Percentiles rank a stretch among this genome's conserved stretches.
Conservation (phyloP, 73 alveolate species). For the Paramecium bursaria region DNA sequence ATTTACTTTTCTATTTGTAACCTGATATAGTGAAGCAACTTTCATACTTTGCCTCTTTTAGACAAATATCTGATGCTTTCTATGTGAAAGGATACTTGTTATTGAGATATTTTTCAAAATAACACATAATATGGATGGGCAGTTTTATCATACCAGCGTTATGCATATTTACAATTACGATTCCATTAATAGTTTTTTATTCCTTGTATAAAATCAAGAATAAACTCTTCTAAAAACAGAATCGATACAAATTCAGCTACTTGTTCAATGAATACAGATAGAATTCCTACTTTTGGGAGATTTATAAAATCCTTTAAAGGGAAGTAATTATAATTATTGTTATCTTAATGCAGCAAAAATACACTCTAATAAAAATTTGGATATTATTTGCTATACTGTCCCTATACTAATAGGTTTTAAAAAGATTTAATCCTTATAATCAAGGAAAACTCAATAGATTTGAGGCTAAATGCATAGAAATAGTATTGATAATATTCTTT, state of each 20-base stretch:
- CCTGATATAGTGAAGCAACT: slow-evolving; percentile 12
- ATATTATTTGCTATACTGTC: too few relatives aligned
- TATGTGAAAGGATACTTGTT: slow-evolving; percentile 10
- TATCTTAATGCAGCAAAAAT: too few relatives aligned
- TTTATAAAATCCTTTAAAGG: background rate
- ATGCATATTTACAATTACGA: background rate
- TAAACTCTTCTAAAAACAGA: background rate
- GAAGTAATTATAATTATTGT: background rate
- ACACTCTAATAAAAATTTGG: too few relatives aligned
- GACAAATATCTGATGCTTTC: background rate
- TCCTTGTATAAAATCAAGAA: background rate
- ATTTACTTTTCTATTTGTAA: background rate
- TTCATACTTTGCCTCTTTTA: background rate
- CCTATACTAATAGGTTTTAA: too few relatives aligned
- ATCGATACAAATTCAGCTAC: background rate
- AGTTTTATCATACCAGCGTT: slow-evolving; percentile 18
- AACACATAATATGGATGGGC: background rate
- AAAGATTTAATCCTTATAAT: too few relatives aligned
- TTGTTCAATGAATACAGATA: slow-evolving; percentile 35
- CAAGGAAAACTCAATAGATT: too few relatives aligned
- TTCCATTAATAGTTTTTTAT: background rate
- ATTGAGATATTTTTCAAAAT: background rate
- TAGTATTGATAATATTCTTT: too few relatives aligned
- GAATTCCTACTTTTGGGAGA: slow-evolving; percentile 27
- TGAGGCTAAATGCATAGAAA: too few relatives aligned